Conservation (phyloP, 2,329 filamentous ascomycete genomes). For the Aureobasidium sp. region DNA sequence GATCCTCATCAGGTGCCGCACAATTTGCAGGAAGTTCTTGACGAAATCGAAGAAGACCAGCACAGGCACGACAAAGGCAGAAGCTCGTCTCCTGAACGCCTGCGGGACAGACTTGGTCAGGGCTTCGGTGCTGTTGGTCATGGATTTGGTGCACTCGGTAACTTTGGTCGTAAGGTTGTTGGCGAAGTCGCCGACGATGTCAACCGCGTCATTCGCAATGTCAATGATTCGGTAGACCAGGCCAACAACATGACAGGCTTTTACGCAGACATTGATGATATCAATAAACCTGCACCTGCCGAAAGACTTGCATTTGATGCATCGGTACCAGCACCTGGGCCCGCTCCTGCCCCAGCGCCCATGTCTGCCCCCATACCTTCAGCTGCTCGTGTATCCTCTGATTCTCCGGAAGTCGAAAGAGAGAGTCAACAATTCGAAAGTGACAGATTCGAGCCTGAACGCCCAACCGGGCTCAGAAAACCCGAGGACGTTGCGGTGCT, state of each 20-base stretch:
- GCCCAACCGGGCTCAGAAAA: background rate
- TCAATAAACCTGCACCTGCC: background rate
- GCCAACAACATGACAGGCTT: constrained; percentile 18
- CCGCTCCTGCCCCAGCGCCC: background rate
- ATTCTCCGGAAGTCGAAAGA: background rate
- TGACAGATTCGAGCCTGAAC: background rate
- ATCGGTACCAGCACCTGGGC: background rate
- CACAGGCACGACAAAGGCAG: constrained; percentile 8
- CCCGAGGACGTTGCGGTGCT: constrained; percentile 5
- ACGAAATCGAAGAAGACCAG: constrained; percentile 20
- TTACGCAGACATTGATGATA: background rate
- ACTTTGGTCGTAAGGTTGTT: constrained; percentile 40
- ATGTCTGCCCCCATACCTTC: background rate
- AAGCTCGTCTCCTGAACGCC: constrained; percentile 25
- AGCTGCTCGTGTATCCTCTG: background rate
- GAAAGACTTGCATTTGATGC: constrained; percentile 9
- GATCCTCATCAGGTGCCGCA: constrained; percentile 25
- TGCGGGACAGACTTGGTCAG: constrained; percentile 39
- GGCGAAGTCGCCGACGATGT: constrained; percentile 30
- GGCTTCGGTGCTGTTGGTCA: constrained; percentile 35
- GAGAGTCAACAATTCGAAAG: background rate
- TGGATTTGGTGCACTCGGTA: constrained; percentile 45
- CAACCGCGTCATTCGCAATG: constrained; percentile 36
- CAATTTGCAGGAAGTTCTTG: constrained; percentile 25
- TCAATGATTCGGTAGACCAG: constrained; percentile 18